Conservation (phyloP, 768 basidiomycete genomes). For the Boletus rex-veris region DNA sequence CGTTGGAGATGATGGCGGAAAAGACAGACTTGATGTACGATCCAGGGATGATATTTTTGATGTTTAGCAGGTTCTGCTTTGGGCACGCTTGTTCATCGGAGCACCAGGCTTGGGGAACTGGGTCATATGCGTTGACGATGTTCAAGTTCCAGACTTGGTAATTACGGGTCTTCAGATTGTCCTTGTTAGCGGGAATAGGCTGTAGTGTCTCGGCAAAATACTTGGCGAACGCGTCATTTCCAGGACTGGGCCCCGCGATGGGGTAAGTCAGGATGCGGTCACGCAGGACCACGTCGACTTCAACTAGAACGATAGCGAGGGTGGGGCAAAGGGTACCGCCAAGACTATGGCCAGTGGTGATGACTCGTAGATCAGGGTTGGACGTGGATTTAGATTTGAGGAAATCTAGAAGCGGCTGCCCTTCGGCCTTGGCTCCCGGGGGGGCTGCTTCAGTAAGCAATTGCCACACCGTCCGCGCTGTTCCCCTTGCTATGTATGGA, state of each 20-base stretch:
- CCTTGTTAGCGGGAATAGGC: not conserved
- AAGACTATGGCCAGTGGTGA: conserved; percentile 14
- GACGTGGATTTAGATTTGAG: not conserved
- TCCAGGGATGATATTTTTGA: not conserved
- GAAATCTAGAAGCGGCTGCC: conserved; percentile 2
- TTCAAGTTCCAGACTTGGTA: conserved; percentile 15
- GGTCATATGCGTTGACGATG: conserved; percentile 8
- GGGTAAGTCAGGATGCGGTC: conserved; percentile 2
- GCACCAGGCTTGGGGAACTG: conserved; percentile 16
- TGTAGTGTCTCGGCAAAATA: conserved; percentile 1
- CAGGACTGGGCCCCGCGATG: conserved; percentile 10
- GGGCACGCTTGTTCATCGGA: not conserved
- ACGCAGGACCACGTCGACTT: not conserved
- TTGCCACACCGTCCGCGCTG: not conserved
- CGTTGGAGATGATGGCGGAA: not conserved
- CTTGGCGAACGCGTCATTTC: not conserved
- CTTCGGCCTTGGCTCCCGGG: not conserved
- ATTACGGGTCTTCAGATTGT: not conserved
- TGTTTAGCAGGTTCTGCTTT: not conserved
- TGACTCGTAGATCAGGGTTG: not conserved
- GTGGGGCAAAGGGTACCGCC: conserved; percentile 9
- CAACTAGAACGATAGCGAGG: conserved; percentile 3
- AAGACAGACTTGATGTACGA: not conserved
- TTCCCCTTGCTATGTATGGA: conserved; percentile 4
- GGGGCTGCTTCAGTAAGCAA: conserved; percentile 2